Base-by-base conservation (phyloP, 176 grass and related monocot species). In the Oryza meridionalis region DNA sequence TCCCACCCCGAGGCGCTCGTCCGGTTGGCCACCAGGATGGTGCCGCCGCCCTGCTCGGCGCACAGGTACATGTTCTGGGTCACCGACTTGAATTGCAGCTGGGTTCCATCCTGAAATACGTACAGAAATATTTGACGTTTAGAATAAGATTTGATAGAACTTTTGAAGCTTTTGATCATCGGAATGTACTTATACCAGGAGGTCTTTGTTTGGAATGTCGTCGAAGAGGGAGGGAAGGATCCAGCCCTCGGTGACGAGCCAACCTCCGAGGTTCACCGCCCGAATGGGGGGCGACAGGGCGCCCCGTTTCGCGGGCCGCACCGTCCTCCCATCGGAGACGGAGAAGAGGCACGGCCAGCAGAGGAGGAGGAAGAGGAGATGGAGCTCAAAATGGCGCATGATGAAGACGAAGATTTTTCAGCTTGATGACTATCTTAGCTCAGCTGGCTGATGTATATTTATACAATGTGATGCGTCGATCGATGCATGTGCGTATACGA, bases 61-160 rank as follows among this genome's bases (percentile, higher is more conserved):
- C 10, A 53, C 4, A 53, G 50, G 50, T 49, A 49, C 83, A 35
- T 86, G 12, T 82, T 73, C 45, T 63, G 84, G 0, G 75, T 49
- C 33, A 80, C 80, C 21, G 93, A 95, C 78, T 76, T 91, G 88
- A 95, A 90, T 43, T 91, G 93, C 33, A 95, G 76, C 81, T 89
- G 83, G 40, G 92, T 85, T 14, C 87, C 91, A 84, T 92, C 91
- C 91, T 92, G 7, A 1, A 27, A 27, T 27, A 27, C 1, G 26
- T 27, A 27, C 26, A 27, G 26, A 27, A 27, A 29, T 29, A 29
- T 31, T 31, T 31, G 29, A 31, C 0, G 29, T 31, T 31, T 43
- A 43, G 9, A 43, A 43, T 11, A 43, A 43, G 8, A 3, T 12
- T 49, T 2, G 12, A 3, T 49, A 4, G 0, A 15, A 49, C 2